phyloP scores from a whole-genome alignment of 768 basidiomycete species.

The Lentinula boryana region DNA sequence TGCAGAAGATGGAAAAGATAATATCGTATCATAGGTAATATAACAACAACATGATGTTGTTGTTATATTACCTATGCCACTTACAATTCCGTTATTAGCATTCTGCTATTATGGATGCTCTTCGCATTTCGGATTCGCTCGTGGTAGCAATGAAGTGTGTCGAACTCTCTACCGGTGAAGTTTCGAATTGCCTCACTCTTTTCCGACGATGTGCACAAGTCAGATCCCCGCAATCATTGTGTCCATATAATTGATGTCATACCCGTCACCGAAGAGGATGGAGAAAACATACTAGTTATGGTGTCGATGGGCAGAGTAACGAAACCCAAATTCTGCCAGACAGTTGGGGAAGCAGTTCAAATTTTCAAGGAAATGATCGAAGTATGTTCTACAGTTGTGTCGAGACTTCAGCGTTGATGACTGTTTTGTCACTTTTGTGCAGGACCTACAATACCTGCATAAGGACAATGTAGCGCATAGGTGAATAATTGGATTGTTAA shows the following conservation, averaged over 20 bases:
- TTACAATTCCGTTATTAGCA: neutral
- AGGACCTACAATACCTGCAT: conserved; percentile 29
- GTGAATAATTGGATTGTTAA: neutral
- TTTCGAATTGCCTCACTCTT: conserved; percentile 12
- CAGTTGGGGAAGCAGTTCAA: conserved; percentile 23
- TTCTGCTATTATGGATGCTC: conserved; percentile 12
- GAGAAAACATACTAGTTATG: conserved; percentile 20
- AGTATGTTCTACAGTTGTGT: conserved; percentile 9
- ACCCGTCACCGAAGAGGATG: conserved; percentile 12
- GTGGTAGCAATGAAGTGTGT: conserved; percentile 16
- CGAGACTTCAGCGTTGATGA: no score
- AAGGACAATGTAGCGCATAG: conserved; percentile 20
- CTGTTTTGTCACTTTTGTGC: neutral
- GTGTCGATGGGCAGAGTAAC: conserved; percentile 12
- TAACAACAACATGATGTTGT: no score
- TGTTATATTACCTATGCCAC: neutral
- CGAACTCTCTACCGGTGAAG: conserved; percentile 7
- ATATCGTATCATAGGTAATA: no score
- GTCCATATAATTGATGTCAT: conserved; percentile 20
- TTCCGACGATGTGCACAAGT: conserved; percentile 10
- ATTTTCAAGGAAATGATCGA: conserved; percentile 23
- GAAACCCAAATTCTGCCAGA: conserved; percentile 18
- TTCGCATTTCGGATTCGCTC: conserved; percentile 13
- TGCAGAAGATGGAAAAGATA: neutral
- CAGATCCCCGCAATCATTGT: conserved; percentile 22